Evolutionary conservation across 2,329 filamentous ascomycete genomes (phyloP), one percentile per base, ranked within the genome.

Genomic region (Pseudogymnoascus sp.): DNA sequence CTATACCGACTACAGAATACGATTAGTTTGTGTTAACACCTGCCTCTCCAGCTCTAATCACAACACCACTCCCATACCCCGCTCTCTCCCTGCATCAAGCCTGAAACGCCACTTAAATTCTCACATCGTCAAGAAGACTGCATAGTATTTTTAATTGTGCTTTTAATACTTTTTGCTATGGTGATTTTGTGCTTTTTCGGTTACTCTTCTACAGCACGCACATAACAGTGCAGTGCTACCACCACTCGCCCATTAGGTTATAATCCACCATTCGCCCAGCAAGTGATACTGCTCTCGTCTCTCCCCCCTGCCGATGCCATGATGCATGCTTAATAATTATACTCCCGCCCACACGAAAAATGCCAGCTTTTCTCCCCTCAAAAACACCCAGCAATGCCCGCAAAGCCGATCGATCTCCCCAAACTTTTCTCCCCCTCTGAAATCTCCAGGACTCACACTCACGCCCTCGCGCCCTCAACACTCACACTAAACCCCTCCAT

Each of bases 401-500:
- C 45, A 55, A 33, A 55, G 45, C 27, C 29, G 18, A 29, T 5
- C 31, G 1, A 6, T n/a, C 25, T 9, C 42, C 45, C 27, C 45
- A 2, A 33, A 55, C 29, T 33, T 33, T 55, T 12, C 40, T 25
- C 3, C n/a, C 7, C n/a, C 3, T 21, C 21, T 21, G 21, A 21
- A 4, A 10, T n/a, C 40, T 10, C 40, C 12, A 6, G 1, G 5
- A n/a, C 12, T 13, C 35, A 36, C 35, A 12, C 39, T 7, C 27
- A 55, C 45, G 45, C 45, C n/a, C 45, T 55, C 45, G 27, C 45
- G 5, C 27, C 45, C 45, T 52, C 45, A 52, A 52, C 27, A 25
- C 31, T 36, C 55, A 35, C 21, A 21, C 21, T 21, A 21, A 37
- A 61, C n/a, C 3, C 27, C 48, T 67, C 67, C 10, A 65, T 65